A percentile compares a stretch with the other conserved stretches of the same genome.
phyloP scores from a whole-genome alignment of 106 monocot genomes.

The Chionographis japonica region DNA sequence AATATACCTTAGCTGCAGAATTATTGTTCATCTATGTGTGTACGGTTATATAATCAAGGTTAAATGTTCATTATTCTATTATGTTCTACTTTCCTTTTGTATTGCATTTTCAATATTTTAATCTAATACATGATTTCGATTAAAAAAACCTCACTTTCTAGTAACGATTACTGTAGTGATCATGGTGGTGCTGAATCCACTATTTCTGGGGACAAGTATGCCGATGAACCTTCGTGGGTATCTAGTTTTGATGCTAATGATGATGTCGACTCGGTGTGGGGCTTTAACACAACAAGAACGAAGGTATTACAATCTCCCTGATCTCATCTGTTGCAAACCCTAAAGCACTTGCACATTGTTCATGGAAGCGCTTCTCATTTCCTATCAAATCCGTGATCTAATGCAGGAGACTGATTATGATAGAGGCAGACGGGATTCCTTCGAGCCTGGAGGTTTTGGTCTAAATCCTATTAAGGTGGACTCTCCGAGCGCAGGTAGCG shows the following conservation, averaged over 20 bases:
- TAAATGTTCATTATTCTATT: too few relatives aligned
- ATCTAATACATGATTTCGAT: too few relatives aligned
- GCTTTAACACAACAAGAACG: slow-evolving; percentile 42
- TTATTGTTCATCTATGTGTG: too few relatives aligned
- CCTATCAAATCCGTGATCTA: background rate
- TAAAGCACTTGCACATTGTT: too few relatives aligned
- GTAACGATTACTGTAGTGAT: slow-evolving; percentile 37
- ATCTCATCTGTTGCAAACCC: too few relatives aligned
- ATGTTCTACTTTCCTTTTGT: too few relatives aligned
- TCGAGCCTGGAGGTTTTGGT: slow-evolving; percentile 49
- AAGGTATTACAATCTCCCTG: slow-evolving; percentile 17
- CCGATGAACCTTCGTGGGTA: slow-evolving; percentile 66
- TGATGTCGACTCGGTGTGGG: slow-evolving; percentile 89
- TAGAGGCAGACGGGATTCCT: slow-evolving; percentile 26
- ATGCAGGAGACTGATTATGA: slow-evolving; percentile 49
- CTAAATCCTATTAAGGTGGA: slow-evolving; percentile 52
- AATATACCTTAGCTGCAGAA: too few relatives aligned
- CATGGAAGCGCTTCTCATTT: too few relatives aligned
- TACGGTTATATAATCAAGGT: too few relatives aligned
- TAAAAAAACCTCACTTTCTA: background rate
- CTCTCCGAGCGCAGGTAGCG: slow-evolving; percentile 52
- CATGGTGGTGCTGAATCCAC: slow-evolving; percentile 70
- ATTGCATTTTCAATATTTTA: too few relatives aligned
- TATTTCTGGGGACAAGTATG: slow-evolving; percentile 54
- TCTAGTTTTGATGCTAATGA: slow-evolving; percentile 63